phyloP scores from a whole-genome alignment of 2,329 filamentous ascomycete genomes.

The Fusarium oxysporum region DNA sequence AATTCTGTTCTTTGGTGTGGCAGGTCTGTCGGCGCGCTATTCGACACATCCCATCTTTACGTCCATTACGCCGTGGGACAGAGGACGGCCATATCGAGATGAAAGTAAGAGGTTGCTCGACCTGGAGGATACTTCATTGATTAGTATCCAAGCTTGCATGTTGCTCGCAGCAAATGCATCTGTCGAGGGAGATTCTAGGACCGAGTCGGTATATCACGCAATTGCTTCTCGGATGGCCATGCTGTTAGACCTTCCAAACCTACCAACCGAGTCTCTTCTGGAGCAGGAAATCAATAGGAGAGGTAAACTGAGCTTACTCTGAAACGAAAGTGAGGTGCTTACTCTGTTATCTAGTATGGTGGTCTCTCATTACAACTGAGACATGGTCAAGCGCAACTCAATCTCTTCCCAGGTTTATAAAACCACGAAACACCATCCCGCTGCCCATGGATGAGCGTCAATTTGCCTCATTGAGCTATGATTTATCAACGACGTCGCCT shows the following conservation, averaged over 20 bases:
- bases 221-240: slow-evolving; percentile 10
- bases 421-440: neutral
- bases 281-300: slow-evolving; percentile 1
- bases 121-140: slow-evolving; percentile 3
- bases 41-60: neutral
- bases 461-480: neutral
- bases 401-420: neutral
- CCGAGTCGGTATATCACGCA: slow-evolving; percentile 1
- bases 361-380: slow-evolving; percentile 16
- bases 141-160: slow-evolving; percentile 9
- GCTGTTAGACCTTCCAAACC: slow-evolving; percentile 6
- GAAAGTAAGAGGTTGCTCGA: slow-evolving; percentile 7
- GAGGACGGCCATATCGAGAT: slow-evolving; percentile 2
- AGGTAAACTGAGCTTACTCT: neutral
- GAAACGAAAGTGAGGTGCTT: neutral
- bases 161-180: slow-evolving; percentile 1
- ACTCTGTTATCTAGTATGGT: slow-evolving; percentile 2
- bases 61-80: slow-evolving; percentile 1
- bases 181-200: slow-evolving; percentile 1
- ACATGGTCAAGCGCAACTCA: slow-evolving; percentile 12
- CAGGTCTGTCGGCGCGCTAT: neutral
- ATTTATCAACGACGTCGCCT: neutral
- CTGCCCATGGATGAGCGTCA: neutral
- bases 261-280: neutral
- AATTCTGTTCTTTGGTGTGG: neutral